Evolutionary conservation across 1,139 yeast species (phyloP), one percentile per base, ranked within the genome.

Genomic region (Entelexis sorbosivorans): DNA sequence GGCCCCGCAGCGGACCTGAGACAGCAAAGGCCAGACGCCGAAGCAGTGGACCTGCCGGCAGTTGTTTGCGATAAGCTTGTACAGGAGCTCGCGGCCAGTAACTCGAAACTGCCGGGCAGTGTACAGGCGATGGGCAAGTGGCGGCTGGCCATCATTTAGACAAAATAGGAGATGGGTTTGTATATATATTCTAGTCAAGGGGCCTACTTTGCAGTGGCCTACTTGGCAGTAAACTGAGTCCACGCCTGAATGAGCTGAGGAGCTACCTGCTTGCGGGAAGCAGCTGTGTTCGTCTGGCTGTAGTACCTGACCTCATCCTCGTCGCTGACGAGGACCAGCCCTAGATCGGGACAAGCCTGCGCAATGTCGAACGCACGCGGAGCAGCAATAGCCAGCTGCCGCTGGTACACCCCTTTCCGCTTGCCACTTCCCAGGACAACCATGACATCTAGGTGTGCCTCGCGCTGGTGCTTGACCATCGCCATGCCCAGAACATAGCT

Each of bases 191-290:
- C 5, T 8, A 28, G n/a, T 2, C 19, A 3, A 22, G 26, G 20
- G n/a, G 19, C 6, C 34, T 38, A n/a, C 5, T 42, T 19, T 1
- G 33, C 17, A 11, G 16, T 24, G n/a, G 19, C 6, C 34, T 38
- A n/a, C 5, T 42, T 19, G 3, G 33, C 17, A 11, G 16, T 24
- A 26, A 24, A 42, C 38, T 35, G 9, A 11, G 35, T 47, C 34
- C 34, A 50, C 13, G 54, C 52, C 1, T 20, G 19, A 13, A 32
- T 38, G 16, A 56, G 24, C 9, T 38, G 43, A 9, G 95, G 95
- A 9, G 85, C 94, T n/a, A 88, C 86, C 64, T 84, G 93, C 63
- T 88, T 88, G 59, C 96, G 74, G 32, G 91, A 82, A 1, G 89
- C 88, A 3, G 67, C 66, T 13, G 74, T 63, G 55, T 82, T 78